phyloP scores from a whole-genome alignment of 768 basidiomycete genomes.

The Xerocomellus dryophilus region DNA sequence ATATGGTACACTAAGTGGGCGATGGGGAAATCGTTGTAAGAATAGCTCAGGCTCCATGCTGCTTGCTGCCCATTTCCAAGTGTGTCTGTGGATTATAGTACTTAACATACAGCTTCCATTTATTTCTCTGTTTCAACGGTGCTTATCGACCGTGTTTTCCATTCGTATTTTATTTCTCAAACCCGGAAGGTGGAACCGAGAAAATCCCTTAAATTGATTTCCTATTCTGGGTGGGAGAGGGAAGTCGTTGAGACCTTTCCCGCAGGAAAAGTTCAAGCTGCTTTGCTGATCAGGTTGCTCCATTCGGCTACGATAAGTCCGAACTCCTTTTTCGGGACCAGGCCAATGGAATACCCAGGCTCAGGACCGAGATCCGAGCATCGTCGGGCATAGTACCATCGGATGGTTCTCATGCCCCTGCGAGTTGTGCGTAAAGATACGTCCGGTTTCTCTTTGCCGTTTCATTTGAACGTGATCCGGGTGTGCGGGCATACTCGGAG shows the following conservation, averaged over 20 bases:
- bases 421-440: background rate
- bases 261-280: too few species aligned
- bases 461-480: background rate
- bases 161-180: background rate
- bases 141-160: background rate
- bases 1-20: constrained; percentile 14
- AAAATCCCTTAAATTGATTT: too few species aligned
- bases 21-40: background rate
- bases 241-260: too few species aligned
- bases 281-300: too few species aligned
- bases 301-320: too few species aligned
- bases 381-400: background rate
- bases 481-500: background rate
- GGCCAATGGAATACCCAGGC: background rate
- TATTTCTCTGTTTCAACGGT: background rate
- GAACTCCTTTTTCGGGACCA: background rate
- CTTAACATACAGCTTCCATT: background rate
- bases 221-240: too few species aligned
- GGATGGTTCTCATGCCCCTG: background rate
- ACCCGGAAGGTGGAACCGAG: background rate
- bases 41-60: background rate
- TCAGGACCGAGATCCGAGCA: background rate
- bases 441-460: background rate
- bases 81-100: background rate
- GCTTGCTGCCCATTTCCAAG: background rate